Conservation (phyloP, 2,329 filamentous ascomycete species). For the Trichoderma koningiopsis region DNA sequence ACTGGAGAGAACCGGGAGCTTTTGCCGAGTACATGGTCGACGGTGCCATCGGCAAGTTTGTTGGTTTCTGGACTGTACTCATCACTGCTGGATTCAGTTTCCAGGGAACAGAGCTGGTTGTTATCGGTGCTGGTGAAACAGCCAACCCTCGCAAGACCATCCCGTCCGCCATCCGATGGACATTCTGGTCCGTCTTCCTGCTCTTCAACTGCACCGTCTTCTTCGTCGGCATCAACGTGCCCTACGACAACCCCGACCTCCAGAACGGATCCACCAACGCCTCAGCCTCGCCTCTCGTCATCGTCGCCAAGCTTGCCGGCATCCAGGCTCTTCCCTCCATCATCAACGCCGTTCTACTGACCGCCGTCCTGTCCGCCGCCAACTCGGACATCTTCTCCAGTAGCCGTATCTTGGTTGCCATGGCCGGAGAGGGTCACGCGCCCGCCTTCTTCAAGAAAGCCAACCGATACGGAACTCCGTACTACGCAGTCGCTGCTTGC, state of each 20-base stretch:
- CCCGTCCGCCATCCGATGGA: slow-evolving; percentile 71
- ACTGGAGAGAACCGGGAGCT: slow-evolving; percentile 69
- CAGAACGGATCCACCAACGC: slow-evolving; percentile 57
- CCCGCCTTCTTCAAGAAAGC: slow-evolving; percentile 61
- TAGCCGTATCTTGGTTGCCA: slow-evolving; percentile 66
- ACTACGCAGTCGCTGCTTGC: slow-evolving; percentile 56
- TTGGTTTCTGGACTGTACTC: slow-evolving; percentile 69
- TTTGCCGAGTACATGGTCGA: slow-evolving; percentile 63
- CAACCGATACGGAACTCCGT: slow-evolving; percentile 64
- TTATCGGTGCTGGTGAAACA: slow-evolving; percentile 77
- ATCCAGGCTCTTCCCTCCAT: slow-evolving; percentile 66
- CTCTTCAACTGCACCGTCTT: slow-evolving; percentile 68
- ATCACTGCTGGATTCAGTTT: slow-evolving; percentile 71
- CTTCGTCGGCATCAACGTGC: slow-evolving; percentile 72
- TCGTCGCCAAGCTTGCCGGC: slow-evolving; percentile 62
- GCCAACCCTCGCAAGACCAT: slow-evolving; percentile 72
- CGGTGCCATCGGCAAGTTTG: slow-evolving; percentile 61
- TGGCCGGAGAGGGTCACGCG: slow-evolving; percentile 66
- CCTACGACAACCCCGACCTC: slow-evolving; percentile 60
- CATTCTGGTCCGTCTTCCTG: slow-evolving; percentile 72
- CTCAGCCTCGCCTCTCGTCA: slow-evolving; percentile 66
- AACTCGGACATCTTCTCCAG: slow-evolving; percentile 77
- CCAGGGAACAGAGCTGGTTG: slow-evolving; percentile 75
- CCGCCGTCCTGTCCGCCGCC: slow-evolving; percentile 76
- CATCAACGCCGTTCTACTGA: slow-evolving; percentile 77